These are phyloP conservation scores for Mycocentrospora acerina DNA, from an alignment of 2,329 filamentous ascomycete species.

Conservation along the genomic window DNA sequence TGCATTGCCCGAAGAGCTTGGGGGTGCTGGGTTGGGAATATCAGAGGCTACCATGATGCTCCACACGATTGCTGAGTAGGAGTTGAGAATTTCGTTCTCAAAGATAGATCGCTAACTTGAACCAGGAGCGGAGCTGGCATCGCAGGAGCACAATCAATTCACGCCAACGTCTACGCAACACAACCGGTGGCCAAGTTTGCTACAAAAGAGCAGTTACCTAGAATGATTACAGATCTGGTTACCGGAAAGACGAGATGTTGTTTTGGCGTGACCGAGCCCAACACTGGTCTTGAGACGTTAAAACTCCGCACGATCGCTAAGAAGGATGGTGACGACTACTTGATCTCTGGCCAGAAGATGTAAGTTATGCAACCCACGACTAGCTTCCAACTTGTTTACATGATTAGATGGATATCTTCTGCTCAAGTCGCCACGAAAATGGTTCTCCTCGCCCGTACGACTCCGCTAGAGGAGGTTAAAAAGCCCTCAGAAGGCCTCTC, in stretches of 20 bases:
- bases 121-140: constrained; percentile 66
- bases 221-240: constrained; percentile 70
- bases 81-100: too few relatives aligned
- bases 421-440: constrained; percentile 82
- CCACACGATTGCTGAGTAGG: constrained; percentile 73
- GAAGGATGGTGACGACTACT: constrained; percentile 63
- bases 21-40: constrained; percentile 74
- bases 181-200: constrained; percentile 75
- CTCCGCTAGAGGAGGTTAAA: constrained; percentile 63
- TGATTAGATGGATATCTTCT: constrained; percentile 70
- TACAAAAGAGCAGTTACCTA: constrained; percentile 62
- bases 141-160: constrained; percentile 63
- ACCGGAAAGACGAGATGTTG: constrained; percentile 71
- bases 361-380: constrained; percentile 4
- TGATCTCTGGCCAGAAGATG: constrained; percentile 77
- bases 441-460: constrained; percentile 79
- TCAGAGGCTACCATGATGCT: constrained; percentile 86
- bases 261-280: constrained; percentile 84
- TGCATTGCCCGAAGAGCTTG: constrained; percentile 71
- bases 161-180: constrained; percentile 71
- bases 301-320: constrained; percentile 54
- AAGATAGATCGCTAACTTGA: too few relatives aligned
- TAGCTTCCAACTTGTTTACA: constrained; percentile 5
- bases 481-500: constrained; percentile 76
- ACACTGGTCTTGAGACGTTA: constrained; percentile 76